These are phyloP conservation scores for Saksenaea vasiformis DNA, from an alignment of 371 early-diverging fungal genomes.

Conservation along the genomic window DNA sequence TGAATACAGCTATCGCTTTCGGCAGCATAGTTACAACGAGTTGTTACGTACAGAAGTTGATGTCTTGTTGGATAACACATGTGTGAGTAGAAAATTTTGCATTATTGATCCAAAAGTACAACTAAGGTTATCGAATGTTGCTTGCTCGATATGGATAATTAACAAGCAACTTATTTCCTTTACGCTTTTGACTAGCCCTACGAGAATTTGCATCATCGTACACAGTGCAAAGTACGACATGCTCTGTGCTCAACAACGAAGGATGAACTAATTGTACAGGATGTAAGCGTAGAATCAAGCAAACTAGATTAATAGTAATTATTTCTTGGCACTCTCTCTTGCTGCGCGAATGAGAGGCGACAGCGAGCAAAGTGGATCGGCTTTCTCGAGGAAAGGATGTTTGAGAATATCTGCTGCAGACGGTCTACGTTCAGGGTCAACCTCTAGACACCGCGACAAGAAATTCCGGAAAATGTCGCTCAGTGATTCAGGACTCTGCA, in stretches of 20 bases:
- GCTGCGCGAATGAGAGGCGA: constrained; percentile 89
- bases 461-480: constrained; percentile 82
- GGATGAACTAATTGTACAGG: neutral
- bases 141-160: neutral
- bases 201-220: neutral
- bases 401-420: constrained; percentile 71
- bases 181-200: neutral
- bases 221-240: neutral
- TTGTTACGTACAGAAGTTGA: no score
- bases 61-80: no score
- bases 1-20: no score
- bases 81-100: no score
- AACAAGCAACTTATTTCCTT: neutral
- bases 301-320: neutral
- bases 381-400: constrained; percentile 88
- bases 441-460: constrained; percentile 76
- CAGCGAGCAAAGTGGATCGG: constrained; percentile 83
- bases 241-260: neutral
- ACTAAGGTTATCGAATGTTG: neutral
- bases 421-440: constrained; percentile 83
- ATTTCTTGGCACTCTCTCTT: constrained; percentile 47
- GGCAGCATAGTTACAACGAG: no score
- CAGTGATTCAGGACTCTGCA: constrained; percentile 85
- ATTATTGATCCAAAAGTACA: neutral
- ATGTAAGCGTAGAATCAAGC: neutral